Conservation (phyloP, 345 rosid genomes). For the Mallotus nudiflorus region DNA sequence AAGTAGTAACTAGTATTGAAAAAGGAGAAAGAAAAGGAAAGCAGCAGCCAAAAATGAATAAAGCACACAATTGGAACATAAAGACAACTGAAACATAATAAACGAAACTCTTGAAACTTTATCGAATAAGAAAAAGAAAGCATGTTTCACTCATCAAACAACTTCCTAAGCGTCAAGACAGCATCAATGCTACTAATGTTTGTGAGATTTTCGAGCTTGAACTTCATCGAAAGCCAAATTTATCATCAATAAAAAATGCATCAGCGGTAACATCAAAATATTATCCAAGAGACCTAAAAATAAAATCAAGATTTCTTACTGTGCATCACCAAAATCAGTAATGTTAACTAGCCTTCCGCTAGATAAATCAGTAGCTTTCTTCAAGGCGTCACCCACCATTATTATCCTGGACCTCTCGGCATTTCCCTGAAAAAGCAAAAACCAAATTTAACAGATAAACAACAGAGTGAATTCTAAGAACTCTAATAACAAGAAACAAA, state of each 20-base stretch:
- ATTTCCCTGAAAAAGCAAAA: constrained; percentile 51
- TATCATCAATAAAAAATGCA: too few species aligned
- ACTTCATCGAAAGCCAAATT: too few species aligned
- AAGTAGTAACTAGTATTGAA: too few species aligned
- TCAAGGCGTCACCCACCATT: constrained; percentile 86
- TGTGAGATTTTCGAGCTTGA: too few species aligned
- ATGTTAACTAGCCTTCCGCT: constrained; percentile 50
- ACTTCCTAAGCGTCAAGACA: too few species aligned
- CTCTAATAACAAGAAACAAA: not conserved
- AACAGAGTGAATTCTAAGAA: not conserved
- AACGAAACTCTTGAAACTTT: not conserved
- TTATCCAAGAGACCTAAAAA: too few species aligned
- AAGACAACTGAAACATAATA: not conserved
- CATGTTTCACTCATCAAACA: too few species aligned
- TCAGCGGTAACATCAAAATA: too few species aligned
- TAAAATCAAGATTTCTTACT: constrained; percentile 40
- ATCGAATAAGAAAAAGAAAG: too few species aligned
- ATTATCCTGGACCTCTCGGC: constrained; percentile 89
- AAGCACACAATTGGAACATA: not conserved
- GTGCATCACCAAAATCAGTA: constrained; percentile 58
- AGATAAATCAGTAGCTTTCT: constrained; percentile 63
- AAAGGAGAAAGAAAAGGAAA: too few species aligned
- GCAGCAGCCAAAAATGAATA: not conserved
- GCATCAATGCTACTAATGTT: too few species aligned
- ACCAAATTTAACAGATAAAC: not conserved